A percentile compares a stretch with the other conserved stretches of the same genome.
These are phyloP conservation scores for Dioscorea dumetorum DNA, from an alignment of 106 monocot genomes.

Conservation along the genomic window DNA sequence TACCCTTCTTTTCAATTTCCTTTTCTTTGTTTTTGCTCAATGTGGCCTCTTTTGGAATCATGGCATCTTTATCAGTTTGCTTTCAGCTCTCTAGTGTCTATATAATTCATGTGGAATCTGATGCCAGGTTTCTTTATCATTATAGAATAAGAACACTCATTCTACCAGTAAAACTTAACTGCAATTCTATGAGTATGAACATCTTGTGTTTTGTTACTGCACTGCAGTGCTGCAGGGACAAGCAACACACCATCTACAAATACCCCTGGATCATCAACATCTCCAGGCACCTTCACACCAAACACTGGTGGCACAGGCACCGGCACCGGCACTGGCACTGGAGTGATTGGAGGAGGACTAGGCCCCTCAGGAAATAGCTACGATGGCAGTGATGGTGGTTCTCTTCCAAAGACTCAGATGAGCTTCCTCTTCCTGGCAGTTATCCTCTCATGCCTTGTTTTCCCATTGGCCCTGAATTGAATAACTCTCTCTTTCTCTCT, in stretches of 20 bases:
- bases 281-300: constrained; percentile 24
- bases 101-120: no score
- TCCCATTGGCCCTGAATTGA: neutral
- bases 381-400: constrained; percentile 15
- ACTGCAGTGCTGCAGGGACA: constrained; percentile 23
- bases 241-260: constrained; percentile 2
- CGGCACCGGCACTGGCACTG: constrained; percentile 3
- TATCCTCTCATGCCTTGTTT: constrained; percentile 9
- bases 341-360: constrained; percentile 9
- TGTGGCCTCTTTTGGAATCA: no score
- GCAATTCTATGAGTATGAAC: neutral
- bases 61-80: no score
- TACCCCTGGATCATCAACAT: neutral
- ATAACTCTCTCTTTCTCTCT: no score
- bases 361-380: constrained; percentile 10
- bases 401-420: constrained; percentile 5
- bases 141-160: no score
- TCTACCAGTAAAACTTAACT: no score
- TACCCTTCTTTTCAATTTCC: neutral
- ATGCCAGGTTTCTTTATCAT: no score
- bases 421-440: neutral
- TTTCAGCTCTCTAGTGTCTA: no score
- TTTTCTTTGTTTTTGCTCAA: neutral
- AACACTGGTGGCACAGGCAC: neutral
- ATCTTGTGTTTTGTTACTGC: neutral